A percentile compares a stretch with the other conserved stretches of the same genome.
These are phyloP conservation scores for Calonectria hongkongensis DNA, from an alignment of 2,329 filamentous ascomycete genomes.

Conservation along the genomic window DNA sequence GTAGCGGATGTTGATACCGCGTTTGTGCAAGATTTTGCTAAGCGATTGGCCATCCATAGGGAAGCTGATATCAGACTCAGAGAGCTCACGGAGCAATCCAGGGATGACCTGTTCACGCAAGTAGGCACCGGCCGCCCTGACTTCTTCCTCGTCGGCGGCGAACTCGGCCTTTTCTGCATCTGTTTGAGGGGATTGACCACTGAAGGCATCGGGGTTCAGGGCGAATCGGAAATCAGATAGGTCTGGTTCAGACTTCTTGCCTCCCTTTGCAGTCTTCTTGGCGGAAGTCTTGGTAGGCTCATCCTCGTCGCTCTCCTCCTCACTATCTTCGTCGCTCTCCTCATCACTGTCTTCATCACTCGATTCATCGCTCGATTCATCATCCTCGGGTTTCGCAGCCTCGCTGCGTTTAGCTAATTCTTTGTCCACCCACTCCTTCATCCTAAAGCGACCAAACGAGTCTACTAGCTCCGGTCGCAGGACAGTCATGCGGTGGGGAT, in stretches of 20 bases:
- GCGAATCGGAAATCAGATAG: slow-evolving; percentile 90
- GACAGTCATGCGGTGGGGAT: slow-evolving; percentile 97
- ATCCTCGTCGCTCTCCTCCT: slow-evolving; percentile 55
- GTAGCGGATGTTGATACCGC: slow-evolving; percentile 97
- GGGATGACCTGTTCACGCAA: slow-evolving; percentile 87
- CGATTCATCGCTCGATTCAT: slow-evolving; percentile 56
- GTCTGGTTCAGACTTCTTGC: slow-evolving; percentile 78
- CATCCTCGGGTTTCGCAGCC: slow-evolving; percentile 57
- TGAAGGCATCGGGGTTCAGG: slow-evolving; percentile 96
- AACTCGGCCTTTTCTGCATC: slow-evolving; percentile 91
- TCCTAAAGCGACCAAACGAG: slow-evolving; percentile 86
- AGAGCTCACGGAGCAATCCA: slow-evolving; percentile 89
- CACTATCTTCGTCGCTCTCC: slow-evolving; percentile 50
- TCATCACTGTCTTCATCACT: slow-evolving; percentile 58
- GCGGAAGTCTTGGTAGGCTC: slow-evolving; percentile 48
- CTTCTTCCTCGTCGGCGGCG: slow-evolving; percentile 89
- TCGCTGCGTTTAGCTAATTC: slow-evolving; percentile 79
- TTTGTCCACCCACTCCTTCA: slow-evolving; percentile 90
- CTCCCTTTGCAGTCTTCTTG: slow-evolving; percentile 55
- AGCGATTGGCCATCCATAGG: slow-evolving; percentile 98
- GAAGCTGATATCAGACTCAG: slow-evolving; percentile 95
- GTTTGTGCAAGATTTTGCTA: slow-evolving; percentile 92
- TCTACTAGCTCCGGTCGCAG: slow-evolving; percentile 93
- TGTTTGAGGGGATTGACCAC: slow-evolving; percentile 91
- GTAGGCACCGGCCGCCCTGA: slow-evolving; percentile 88